These are phyloP conservation scores for Termitomyces sp. DNA, from an alignment of 768 basidiomycete genomes.

Conservation along the genomic window DNA sequence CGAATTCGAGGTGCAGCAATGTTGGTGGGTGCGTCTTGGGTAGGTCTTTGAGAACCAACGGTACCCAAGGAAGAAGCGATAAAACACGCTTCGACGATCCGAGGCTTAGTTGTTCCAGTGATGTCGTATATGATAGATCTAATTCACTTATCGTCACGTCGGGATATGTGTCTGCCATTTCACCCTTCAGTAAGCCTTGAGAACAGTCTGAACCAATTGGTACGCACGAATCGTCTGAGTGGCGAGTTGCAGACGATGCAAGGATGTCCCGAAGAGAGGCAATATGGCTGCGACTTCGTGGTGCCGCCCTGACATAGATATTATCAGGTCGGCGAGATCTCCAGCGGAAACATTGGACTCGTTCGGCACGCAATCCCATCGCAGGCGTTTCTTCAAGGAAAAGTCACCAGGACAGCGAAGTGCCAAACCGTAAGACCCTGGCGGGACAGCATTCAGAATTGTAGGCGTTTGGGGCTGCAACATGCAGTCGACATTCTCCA, in stretches of 20 bases:
- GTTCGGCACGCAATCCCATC: slow-evolving; percentile 1
- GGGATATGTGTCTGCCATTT: slow-evolving; percentile 9
- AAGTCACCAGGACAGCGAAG: slow-evolving; percentile 6
- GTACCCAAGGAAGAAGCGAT: slow-evolving; percentile 25
- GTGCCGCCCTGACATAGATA: not conserved
- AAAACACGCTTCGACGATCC: slow-evolving; percentile 24
- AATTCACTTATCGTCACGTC: slow-evolving; percentile 12
- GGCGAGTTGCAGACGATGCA: slow-evolving; percentile 8
- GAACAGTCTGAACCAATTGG: not conserved
- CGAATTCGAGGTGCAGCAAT: slow-evolving; percentile 19
- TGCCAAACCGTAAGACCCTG: slow-evolving; percentile 5
- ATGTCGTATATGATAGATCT: slow-evolving; percentile 18
- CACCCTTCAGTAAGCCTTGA: not conserved
- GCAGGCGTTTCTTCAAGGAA: not conserved
- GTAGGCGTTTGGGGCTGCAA: not conserved
- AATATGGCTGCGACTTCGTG: not conserved
- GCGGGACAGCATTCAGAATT: not conserved
- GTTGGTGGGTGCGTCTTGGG: slow-evolving; percentile 9
- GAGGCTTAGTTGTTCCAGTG: slow-evolving; percentile 19
- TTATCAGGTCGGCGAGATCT: slow-evolving; percentile 8
- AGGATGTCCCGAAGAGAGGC: slow-evolving; percentile 1
- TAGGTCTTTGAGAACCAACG: slow-evolving; percentile 16
- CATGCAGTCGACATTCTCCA: slow-evolving; percentile 2
- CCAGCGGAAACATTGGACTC: not conserved
- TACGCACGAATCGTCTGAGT: slow-evolving; percentile 10